These are phyloP conservation scores for Calonectria multiphialidica DNA, from an alignment of 2,329 filamentous ascomycete genomes.

Conservation along the genomic window DNA sequence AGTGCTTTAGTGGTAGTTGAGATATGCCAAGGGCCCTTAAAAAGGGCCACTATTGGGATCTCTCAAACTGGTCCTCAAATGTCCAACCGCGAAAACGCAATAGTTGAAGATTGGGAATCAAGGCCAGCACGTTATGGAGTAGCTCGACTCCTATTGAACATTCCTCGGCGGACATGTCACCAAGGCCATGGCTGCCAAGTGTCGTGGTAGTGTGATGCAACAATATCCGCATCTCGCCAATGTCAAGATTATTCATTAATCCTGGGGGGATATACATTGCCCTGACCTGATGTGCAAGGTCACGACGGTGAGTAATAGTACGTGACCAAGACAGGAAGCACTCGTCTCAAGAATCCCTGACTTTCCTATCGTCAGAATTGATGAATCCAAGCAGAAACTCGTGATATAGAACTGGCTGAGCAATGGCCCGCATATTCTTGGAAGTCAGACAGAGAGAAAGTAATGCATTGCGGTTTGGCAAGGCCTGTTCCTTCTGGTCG, in stretches of 20 bases:
- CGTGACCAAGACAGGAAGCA: constrained; percentile 15
- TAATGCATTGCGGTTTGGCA: not conserved
- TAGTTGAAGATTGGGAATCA: not conserved
- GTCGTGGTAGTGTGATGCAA: not conserved
- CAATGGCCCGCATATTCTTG: not conserved
- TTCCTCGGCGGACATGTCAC: not conserved
- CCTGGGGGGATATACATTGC: not conserved
- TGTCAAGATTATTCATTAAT: not conserved
- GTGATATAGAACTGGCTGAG: constrained; percentile 4
- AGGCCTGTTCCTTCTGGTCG: not conserved
- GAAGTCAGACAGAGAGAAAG: constrained; percentile 12
- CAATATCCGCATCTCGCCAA: not conserved
- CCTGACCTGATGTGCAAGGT: not conserved
- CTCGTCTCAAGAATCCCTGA: not conserved
- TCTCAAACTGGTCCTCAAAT: not conserved
- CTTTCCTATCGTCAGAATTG: not conserved
- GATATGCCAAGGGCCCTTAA: not conserved
- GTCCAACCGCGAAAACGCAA: not conserved
- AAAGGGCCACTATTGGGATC: not conserved
- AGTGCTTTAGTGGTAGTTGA: not conserved
- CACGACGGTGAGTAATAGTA: not conserved
- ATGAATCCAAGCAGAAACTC: constrained; percentile 23
- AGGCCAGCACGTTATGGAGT: not conserved
- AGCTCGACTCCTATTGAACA: constrained; percentile 3
- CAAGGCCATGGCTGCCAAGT: not conserved